Evolutionary conservation across 1,284 basidiomycete species (phyloP), one percentile per base, ranked within the genome.

Genomic region (Moniliella sp.): DNA sequence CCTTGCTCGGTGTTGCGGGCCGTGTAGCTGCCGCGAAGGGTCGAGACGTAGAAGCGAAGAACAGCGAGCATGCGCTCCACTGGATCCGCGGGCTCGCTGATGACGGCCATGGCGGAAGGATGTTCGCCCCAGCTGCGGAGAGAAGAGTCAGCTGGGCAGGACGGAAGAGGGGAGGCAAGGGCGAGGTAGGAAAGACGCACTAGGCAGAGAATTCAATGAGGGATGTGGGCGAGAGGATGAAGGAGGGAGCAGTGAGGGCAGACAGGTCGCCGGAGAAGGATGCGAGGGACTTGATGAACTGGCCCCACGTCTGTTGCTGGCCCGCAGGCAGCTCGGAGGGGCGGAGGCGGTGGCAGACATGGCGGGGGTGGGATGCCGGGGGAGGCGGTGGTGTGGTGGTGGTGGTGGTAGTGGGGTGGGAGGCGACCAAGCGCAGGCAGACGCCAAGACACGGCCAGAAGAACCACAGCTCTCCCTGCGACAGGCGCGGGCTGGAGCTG

Each of bases 1-100:
- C 86, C 86, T 72, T 38, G 44, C 14, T 35, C 43, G n/a, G 37
- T 45, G 45, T 57, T 33, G 49, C 65, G 43, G 36, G 65, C 61
- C 11, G 81, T 91, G 64, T 91, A 91, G 56, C 91, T 83, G 23
- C 81, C 82, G 61, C 86, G 91, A 39, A 93, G 70, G 0, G 84
- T 93, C 47, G 42, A 39, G 36, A 61, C 48, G 49, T 59, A 61
- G 56, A 56, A 61, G 28, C 46, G 45, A 33, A 55, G 38, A 4
- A 55, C 52, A 18, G 48, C 42, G 28, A 42, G 37, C 54, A 61
- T 59, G 28, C 55, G 50, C 45, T 59, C 52, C 15, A 58, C 47
- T 27, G 54, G 50, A 30, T 56, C 47, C 32, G 38, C 41, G n/a
- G 46, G 54, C 18, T 47, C 32, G 19, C 46, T 27, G 35, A 53